These are phyloP conservation scores for Leptodontidium sp. DNA, from an alignment of 2,329 filamentous ascomycete species.

Conservation along the genomic window DNA sequence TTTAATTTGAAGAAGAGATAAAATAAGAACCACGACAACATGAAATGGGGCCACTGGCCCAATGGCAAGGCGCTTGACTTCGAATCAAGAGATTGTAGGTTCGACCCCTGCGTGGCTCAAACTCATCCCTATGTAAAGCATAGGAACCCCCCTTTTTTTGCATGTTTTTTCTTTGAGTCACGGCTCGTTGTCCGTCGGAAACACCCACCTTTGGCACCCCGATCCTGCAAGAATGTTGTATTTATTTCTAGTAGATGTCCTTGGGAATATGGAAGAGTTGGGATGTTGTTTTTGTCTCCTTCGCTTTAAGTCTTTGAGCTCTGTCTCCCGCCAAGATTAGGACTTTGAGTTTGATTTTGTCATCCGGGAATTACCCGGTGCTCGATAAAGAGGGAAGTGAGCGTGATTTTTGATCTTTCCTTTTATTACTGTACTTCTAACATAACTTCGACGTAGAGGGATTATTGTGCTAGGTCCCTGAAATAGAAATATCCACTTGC, in stretches of 20 bases:
- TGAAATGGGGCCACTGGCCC: constrained; percentile 46
- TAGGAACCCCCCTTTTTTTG: background rate
- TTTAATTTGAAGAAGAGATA: background rate
- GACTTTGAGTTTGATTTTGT: background rate
- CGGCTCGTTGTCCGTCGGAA: no score
- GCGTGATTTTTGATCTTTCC: background rate
- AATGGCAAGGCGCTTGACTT: constrained; percentile 61
- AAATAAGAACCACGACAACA: background rate
- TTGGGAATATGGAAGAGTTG: no score
- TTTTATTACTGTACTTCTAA: no score
- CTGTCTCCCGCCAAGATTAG: background rate
- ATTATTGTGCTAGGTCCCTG: no score
- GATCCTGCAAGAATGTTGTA: no score
- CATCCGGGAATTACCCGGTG: background rate
- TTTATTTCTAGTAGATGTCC: no score
- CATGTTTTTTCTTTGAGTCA: no score
- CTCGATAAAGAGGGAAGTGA: background rate
- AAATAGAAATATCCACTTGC: no score
- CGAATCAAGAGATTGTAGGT: constrained; percentile 61
- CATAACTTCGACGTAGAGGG: no score
- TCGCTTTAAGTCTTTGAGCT: background rate
- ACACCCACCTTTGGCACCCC: background rate
- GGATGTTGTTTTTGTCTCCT: background rate
- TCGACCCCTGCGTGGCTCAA: constrained; percentile 48
- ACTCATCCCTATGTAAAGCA: no score